Base-by-base conservation (phyloP, 345 rosid genomes). In the thale cress (Arabidopsis thaliana) region DNA sequence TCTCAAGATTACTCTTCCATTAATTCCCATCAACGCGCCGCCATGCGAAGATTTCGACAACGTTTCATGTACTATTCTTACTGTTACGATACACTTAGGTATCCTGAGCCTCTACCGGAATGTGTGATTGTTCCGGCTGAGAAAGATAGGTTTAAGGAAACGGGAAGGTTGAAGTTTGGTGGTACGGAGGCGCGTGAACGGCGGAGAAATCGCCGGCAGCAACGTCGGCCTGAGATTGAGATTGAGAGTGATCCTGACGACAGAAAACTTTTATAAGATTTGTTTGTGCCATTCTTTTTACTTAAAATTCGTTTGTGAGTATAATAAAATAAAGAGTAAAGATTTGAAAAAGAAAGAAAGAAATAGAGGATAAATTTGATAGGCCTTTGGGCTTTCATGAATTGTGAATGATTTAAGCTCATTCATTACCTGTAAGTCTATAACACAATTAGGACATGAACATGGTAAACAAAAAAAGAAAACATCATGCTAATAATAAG, bases 61-160 rank as follows among this genome's bases (percentile, higher is more conserved):
- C 86, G 82, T n/a, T 87, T 71, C 41, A 92, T 92, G 90, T 95
- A 92, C 37, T 95, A 94, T 63, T 88, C 98, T 0, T 92, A 94
- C n/a, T 94, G 98, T 52, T 89, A 94, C 1, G 98, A 94, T 16
- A 61, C 78, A 0, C 1, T 88, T 33, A 72, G 98, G 44, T 94
- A 94, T 48, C 88, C 91, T 0, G 48, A 78, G 11, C 66, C 91
- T 0, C 83, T 52, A 0, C 96, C 98, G 0, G 98, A 94, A 37
- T 94, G 97, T 6, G 91, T 84, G 11, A 76, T 88, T 14, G 81
- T 66, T 74, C 81, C 85, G 0, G 22, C 69, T 0, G 97, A 94
- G 69, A 86, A 78, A 52, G 77, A 67, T 25, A 75, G 91, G 49
- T 94, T 89, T 63, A 84, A 45, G 24, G 84, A 88, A 13, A 86